A percentile compares a stretch with the other conserved stretches of the same genome.
These are phyloP conservation scores for Gleditsia sinensis DNA, from an alignment of 306 rosid species.

Conservation along the genomic window DNA sequence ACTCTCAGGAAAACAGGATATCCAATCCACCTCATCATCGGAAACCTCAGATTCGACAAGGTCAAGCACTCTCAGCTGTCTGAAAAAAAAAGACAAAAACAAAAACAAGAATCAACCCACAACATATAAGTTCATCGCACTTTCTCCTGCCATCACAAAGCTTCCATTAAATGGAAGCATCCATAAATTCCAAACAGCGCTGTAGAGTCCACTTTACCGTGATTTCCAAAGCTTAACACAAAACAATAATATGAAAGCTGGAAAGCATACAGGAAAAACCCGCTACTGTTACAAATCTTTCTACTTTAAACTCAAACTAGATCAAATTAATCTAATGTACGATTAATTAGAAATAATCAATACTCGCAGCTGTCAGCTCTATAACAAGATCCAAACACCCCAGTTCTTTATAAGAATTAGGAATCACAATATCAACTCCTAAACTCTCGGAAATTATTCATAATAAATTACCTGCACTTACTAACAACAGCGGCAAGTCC, in stretches of 20 bases:
- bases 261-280: not conserved
- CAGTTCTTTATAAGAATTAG: not conserved
- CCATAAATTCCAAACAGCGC: not conserved
- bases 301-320: constrained; percentile 9
- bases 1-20: constrained; percentile 71
- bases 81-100: constrained; percentile 41
- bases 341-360: not conserved
- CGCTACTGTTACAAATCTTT: constrained; percentile 19
- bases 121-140: not conserved
- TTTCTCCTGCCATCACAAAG: not conserved
- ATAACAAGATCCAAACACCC: constrained; percentile 13
- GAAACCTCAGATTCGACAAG: constrained; percentile 66
- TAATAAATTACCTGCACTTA: constrained; percentile 62
- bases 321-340: constrained; percentile 10
- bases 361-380: not conserved
- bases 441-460: not conserved
- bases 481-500: constrained; percentile 67
- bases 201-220: not conserved
- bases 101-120: not conserved
- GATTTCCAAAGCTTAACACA: not conserved
- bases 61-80: constrained; percentile 79
- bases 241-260: constrained; percentile 17
- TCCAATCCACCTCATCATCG: constrained; percentile 78
- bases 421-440: not conserved
- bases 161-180: not conserved